A percentile compares a stretch with the other conserved stretches of the same genome.
phyloP scores from a whole-genome alignment of 257 asterid genomes.

The Nemophila menziesii region DNA sequence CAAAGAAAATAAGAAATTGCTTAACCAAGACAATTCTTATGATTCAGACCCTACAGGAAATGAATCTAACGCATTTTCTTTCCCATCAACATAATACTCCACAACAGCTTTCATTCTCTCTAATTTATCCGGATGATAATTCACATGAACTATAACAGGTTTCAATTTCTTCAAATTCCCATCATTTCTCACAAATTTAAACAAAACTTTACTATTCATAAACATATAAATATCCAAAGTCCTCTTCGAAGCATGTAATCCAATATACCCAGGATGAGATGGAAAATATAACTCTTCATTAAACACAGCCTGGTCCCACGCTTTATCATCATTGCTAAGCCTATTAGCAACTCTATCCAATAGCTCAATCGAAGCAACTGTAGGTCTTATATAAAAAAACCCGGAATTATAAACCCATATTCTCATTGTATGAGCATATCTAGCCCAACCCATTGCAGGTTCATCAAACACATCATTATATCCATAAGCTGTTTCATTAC shows the following conservation, averaged over 20 bases:
- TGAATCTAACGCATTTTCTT: conserved; percentile 19
- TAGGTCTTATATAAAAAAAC: conserved; percentile 19
- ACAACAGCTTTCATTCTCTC: conserved; percentile 22
- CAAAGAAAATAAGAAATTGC: background rate
- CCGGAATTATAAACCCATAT: conserved; percentile 24
- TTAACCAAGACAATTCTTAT: background rate
- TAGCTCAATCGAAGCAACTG: conserved; percentile 19
- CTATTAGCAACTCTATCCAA: conserved; percentile 21
- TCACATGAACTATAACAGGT: conserved; percentile 20
- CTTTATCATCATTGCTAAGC: conserved; percentile 12
- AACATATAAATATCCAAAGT: conserved; percentile 23
- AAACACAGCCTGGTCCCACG: conserved; percentile 26
- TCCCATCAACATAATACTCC: conserved; percentile 19
- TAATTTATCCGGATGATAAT: conserved; percentile 23
- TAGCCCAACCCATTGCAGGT: conserved; percentile 25
- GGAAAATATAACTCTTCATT: conserved; percentile 19
- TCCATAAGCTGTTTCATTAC: conserved; percentile 19
- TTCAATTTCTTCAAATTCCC: conserved; percentile 16
- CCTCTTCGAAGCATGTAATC: conserved; percentile 20
- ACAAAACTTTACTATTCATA: conserved; percentile 24
- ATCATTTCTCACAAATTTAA: conserved; percentile 18
- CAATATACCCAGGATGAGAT: conserved; percentile 21
- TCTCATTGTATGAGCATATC: conserved; percentile 23
- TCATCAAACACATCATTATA: conserved; percentile 22
- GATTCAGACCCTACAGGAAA: conserved; percentile 20